Base-by-base conservation (phyloP, 306 rosid species). In the Psophocarpus tetragonolobus region DNA sequence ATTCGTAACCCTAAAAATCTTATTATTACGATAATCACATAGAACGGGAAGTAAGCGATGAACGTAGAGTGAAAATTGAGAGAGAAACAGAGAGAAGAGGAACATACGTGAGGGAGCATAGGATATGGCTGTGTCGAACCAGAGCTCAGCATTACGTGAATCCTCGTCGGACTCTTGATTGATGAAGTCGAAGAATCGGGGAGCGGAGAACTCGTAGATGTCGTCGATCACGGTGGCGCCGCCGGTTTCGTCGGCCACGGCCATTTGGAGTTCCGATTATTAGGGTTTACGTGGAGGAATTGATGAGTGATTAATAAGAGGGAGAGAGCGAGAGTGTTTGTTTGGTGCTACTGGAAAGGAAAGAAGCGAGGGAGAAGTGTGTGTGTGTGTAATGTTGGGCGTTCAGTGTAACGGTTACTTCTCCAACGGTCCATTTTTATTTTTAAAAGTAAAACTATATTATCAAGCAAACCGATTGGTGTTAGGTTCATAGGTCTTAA, bases 41-140 rank as follows among this genome's bases (percentile, higher is more conserved):
- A 20, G 18, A 73, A 23, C 2, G 39, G 1, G 67, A 77, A 12
- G 12, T 0, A 77, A 54, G 3, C 2, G 38, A 67, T 9, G 1
- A 54, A 53, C 10, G 4, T 26, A 32, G 10, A 3, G 0, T 1
- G 8, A 3, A 20, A 17, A 47, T 0, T 9, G 50, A 51, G 5
- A 8, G 42, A 30, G 11, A 29, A 39, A 1, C 2, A 18, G 68
- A 71, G 21, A 70, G 30, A 78, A 18, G 38, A 70, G 30, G 50
- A 33, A 26, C 93, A 20, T 88, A 96, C 99, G 99, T 1, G 99
- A 96, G 42, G 99, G 99, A 13, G 96, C 99, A 54, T 93, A 88
- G 17, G 90, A 15, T 35, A 86, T 89, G 39, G 96, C 93, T n/a
- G 91, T 45, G 10, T 87, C 91, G 82, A 96, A 96, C 99, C 99